Base-by-base conservation (phyloP, 2,329 filamentous ascomycete genomes). In the Chaetothyriales sp. region DNA sequence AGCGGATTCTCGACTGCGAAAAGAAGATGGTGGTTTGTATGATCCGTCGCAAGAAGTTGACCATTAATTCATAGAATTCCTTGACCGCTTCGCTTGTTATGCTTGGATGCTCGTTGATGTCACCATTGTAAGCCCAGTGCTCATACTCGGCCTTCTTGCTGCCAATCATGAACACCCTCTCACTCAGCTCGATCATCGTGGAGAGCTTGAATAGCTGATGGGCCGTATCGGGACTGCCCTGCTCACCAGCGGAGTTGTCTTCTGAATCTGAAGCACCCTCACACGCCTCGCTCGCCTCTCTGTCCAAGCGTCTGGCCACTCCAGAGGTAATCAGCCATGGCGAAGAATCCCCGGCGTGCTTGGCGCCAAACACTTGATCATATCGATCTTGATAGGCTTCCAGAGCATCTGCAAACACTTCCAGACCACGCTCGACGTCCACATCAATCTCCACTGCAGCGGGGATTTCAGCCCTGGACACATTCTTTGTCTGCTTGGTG, bases 51-150 rank as follows among this genome's bases (percentile, higher is more conserved):
- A 84, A 89, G 12, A 92, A 57, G 49, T 77, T 83, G 1, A 84
- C 64, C 0, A 76, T 71, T 1, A 95, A 65, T 7, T 77, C 76
- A 60, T 88, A 75, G 44, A 95, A 82, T 58, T 92, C 86, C 4
- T 78, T 74, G n/a, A 93, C 74, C 0, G 84, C 80, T 1, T 85
- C 88, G 5, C 80, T 77, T 57, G 83, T 80, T 19, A 95, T 77
- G 0, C 83, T 79, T 0, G 88, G 88, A 2, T 70, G 70, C 51
- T 77, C 73, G 2, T 60, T 60, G 49, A 64, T 64, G 25, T 75
- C 73, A 18, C 75, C 73, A 6, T 84, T 59, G 42, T 70, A 72
- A 32, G 69, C 70, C 86, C 85, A 93, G 62, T 86, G 88, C 50
- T 78, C 74, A 49, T 79, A 77, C 10, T 72, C 67, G 43, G 76